A percentile compares a stretch with the other conserved stretches of the same genome.
Evolutionary conservation across 2,329 filamentous ascomycete species (phyloP).

Genomic region (Orbilia brochopaga): DNA sequence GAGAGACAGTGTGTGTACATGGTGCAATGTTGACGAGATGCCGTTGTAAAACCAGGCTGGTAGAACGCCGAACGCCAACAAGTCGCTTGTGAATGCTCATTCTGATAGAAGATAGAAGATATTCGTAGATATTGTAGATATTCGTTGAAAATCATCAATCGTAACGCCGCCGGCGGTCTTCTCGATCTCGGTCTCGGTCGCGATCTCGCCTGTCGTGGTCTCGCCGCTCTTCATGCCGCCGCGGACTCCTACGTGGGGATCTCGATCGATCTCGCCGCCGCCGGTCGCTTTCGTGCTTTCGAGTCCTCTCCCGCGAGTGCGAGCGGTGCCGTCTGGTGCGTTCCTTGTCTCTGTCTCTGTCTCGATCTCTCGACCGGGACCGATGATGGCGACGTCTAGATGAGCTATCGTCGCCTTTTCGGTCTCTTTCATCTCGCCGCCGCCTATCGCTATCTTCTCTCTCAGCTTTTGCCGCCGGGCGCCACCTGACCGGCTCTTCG

Average conservation of each 20-base stretch:
- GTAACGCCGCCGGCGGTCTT: slow-evolving; percentile 33
- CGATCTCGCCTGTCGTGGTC: slow-evolving; percentile 21
- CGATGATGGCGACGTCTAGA: slow-evolving; percentile 54
- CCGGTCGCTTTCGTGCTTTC: slow-evolving; percentile 24
- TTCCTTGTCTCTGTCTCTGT: slow-evolving; percentile 9
- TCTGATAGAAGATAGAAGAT: background rate
- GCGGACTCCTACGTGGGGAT: slow-evolving; percentile 25
- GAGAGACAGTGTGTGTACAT: background rate
- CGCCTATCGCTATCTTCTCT: slow-evolving; percentile 56
- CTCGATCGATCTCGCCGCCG: slow-evolving; percentile 25
- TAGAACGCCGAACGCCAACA: background rate
- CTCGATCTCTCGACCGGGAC: slow-evolving; percentile 38
- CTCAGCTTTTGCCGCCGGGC: slow-evolving; percentile 55
- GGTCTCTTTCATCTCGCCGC: slow-evolving; percentile 56
- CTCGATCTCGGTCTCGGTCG: slow-evolving; percentile 26
- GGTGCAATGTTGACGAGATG: too few relatives aligned
- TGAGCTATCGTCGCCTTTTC: slow-evolving; percentile 47
- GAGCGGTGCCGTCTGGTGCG: slow-evolving; percentile 42
- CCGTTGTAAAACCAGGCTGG: background rate
- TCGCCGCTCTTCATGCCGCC: slow-evolving; percentile 13
- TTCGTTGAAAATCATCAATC: slow-evolving; percentile 5
- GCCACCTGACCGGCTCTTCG: slow-evolving; percentile 50
- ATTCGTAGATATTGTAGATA: background rate
- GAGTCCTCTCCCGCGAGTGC: slow-evolving; percentile 27
- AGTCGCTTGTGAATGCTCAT: background rate